phyloP scores from a whole-genome alignment of 345 rosid genomes.

The Capsella bursapastoris region DNA sequence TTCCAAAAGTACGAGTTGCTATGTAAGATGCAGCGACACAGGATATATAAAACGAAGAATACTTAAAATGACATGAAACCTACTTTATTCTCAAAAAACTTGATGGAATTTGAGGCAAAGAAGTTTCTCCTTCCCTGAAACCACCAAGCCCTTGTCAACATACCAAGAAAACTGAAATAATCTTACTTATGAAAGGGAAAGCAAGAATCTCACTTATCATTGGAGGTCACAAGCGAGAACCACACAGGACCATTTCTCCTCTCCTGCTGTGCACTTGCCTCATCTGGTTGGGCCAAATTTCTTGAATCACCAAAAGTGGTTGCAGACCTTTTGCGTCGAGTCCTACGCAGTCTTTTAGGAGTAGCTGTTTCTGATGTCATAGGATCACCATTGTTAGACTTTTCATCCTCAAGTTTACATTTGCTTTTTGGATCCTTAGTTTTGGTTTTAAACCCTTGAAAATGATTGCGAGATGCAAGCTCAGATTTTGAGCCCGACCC shows the following conservation, averaged over 20 bases:
- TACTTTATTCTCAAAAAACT: conserved; percentile 77
- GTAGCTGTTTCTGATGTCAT: conserved; percentile 54
- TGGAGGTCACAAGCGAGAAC: conserved; percentile 84
- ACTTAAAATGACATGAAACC: conserved; percentile 21
- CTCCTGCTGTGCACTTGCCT: conserved; percentile 50
- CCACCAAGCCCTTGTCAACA: conserved; percentile 43
- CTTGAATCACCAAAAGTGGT: conserved; percentile 53
- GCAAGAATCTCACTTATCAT: conserved; percentile 68
- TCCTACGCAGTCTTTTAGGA: conserved; percentile 66
- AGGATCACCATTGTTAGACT: conserved; percentile 50
- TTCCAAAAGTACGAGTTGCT: neutral
- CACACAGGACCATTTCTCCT: conserved; percentile 72
- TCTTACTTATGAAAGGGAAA: conserved; percentile 7
- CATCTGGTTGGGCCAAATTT: conserved; percentile 60
- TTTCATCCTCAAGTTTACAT: conserved; percentile 51
- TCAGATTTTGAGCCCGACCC: conserved; percentile 53
- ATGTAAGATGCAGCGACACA: neutral
- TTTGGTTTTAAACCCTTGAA: conserved; percentile 49
- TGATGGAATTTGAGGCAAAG: conserved; percentile 76
- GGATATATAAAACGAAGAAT: neutral
- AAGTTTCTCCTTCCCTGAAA: conserved; percentile 71
- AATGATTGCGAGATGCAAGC: conserved; percentile 39
- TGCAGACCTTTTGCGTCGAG: conserved; percentile 56
- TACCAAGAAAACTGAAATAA: conserved; percentile 6
- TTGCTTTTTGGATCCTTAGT: conserved; percentile 55